Evolutionary conservation across 345 rosid species (phyloP), one percentile per base, ranked within the genome.

Genomic region (Arabis alpina): DNA sequence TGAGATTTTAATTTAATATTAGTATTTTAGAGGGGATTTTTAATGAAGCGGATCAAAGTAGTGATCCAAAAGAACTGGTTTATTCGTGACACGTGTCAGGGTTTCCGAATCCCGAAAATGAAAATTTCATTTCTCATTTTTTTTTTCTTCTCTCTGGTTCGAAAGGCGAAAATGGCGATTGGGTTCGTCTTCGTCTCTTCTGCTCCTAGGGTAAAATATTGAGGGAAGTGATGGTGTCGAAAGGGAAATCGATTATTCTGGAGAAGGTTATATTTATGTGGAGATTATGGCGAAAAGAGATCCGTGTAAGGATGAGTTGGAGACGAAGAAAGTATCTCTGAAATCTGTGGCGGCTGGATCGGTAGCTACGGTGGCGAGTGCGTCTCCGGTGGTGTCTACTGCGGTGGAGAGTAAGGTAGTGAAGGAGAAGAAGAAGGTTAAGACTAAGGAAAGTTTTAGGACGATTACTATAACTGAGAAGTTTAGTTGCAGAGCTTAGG

Each of bases 261-360:
- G 92, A 89, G 67, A 91, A 87, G 44, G 81, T 95, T 43, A 82
- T 82, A 80, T 44, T 77, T 95, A 63, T 64, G 97, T 95, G 40
- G 64, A 82, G 75, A 66, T 75, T 39, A 95, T 95, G 97, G 97
- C 98, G 0, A 76, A 47, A 40, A 97, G 99, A 0, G 99, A 98
- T 4, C 98, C 98, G 0, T 87, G 83, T 7, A 86, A 68, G 77
- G 98, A 95, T 11, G 99, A 92, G n/a, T 28, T 90, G 73, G 97
- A 88, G 47, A 47, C 80, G 0, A 92, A 87, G 76, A 89, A 87
- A 76, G 82, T 82, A 13, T 83, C 74, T 0, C 87, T 91, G 1
- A 91, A 85, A 76, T 28, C 76, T 5, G 53, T 10, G 15, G 30
- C 55, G 23, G 68, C 66, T 54, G 68, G 14, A 19, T 52, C n/a